These are phyloP conservation scores for Trichoderma hamatum DNA, from an alignment of 2,329 filamentous ascomycete genomes.

Conservation along the genomic window DNA sequence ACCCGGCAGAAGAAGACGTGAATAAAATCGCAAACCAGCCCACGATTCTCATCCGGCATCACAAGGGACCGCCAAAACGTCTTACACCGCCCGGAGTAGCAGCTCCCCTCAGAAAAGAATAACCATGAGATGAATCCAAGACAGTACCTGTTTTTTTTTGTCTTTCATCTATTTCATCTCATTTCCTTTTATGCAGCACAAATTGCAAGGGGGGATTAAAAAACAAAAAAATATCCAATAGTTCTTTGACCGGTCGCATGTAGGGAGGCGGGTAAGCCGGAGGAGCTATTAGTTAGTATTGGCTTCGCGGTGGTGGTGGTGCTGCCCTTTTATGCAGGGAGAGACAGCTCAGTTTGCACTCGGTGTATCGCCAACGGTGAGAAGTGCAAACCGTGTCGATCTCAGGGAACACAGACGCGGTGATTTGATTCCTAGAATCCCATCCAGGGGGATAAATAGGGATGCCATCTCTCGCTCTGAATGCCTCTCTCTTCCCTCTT, in stretches of 20 bases:
- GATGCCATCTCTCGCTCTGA: not conserved
- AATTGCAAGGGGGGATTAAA: not conserved
- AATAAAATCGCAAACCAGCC: not conserved
- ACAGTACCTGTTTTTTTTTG: not conserved
- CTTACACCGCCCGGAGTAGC: not conserved
- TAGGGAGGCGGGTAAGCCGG: not conserved
- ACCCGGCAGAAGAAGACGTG: not conserved
- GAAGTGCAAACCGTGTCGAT: not conserved
- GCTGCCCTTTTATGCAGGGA: constrained; percentile 16
- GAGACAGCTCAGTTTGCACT: too few relatives aligned
- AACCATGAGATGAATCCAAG: not conserved
- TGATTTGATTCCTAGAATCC: not conserved
- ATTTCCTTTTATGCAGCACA: not conserved
- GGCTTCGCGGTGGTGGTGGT: not conserved
- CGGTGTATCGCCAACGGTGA: not conserved
- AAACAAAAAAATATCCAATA: not conserved
- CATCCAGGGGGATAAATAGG: constrained; percentile 21
- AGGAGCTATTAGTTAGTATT: not conserved
- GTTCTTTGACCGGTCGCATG: not conserved
- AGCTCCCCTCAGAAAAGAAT: not conserved
- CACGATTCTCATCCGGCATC: not conserved
- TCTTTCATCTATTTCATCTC: not conserved
- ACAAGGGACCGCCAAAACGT: not conserved
- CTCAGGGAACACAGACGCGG: not conserved
- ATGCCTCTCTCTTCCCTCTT: not conserved